A percentile compares a stretch with the other conserved stretches of the same genome.
Conservation (phyloP, 352 stramenopile species). For the Phytophthora syringae region DNA sequence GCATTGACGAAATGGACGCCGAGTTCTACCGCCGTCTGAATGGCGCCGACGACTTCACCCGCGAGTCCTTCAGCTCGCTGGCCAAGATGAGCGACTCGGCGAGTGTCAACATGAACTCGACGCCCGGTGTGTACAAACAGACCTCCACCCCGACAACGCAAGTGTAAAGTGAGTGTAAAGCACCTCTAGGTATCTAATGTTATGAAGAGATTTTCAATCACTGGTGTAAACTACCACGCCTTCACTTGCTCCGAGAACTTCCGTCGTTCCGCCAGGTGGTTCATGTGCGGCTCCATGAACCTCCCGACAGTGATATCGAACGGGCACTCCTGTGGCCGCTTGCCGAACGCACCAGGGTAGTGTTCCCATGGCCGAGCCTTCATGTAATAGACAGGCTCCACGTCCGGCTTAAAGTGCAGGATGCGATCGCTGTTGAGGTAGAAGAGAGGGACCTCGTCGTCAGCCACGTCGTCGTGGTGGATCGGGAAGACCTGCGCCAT, state of each 20-base stretch:
- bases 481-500: conserved; percentile 59
- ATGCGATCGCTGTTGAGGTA: conserved; percentile 70
- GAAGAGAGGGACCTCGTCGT: conserved; percentile 37
- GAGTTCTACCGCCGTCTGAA: conserved; percentile 15
- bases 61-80: conserved; percentile 15
- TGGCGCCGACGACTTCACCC: conserved; percentile 11
- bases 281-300: conserved; percentile 36
- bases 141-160: conserved; percentile 20
- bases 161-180: conserved; percentile 11
- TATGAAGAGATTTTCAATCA: too few species aligned
- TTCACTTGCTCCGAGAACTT: conserved; percentile 40
- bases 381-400: conserved; percentile 49
- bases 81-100: conserved; percentile 13
- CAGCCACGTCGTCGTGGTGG: conserved; percentile 20
- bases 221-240: conserved; percentile 32
- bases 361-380: conserved; percentile 41
- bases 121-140: conserved; percentile 20
- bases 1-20: background rate
- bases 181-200: conserved; percentile 1
- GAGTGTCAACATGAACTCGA: conserved; percentile 13
- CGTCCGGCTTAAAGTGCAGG: conserved; percentile 37
- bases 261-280: conserved; percentile 42
- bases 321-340: conserved; percentile 47
- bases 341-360: conserved; percentile 46
- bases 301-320: conserved; percentile 46